Conservation (phyloP, 495 filamentous ascomycete species). For the Trichoderma reesei region DNA sequence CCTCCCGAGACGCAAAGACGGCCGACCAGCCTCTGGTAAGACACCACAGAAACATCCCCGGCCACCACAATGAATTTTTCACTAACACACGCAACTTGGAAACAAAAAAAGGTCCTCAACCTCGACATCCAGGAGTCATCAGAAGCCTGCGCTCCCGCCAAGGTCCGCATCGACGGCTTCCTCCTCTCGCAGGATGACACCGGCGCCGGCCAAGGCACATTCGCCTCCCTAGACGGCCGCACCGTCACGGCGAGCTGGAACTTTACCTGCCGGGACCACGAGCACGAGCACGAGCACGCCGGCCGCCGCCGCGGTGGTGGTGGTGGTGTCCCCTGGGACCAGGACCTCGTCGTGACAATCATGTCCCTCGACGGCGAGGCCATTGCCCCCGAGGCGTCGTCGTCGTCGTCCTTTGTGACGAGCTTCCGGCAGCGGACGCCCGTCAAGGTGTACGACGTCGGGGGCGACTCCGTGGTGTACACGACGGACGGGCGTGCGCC, state of each 20-base stretch:
- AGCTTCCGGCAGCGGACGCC: conserved; percentile 36
- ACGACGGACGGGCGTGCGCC: neutral
- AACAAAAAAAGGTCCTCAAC: conserved; percentile 22
- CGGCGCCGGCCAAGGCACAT: conserved; percentile 22
- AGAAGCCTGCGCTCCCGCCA: conserved; percentile 27
- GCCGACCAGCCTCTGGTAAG: conserved; percentile 9
- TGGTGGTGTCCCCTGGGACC: conserved; percentile 27
- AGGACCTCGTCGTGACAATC: conserved; percentile 38
- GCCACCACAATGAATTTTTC: neutral
- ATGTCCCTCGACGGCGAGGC: conserved; percentile 27
- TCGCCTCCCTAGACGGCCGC: conserved; percentile 20
- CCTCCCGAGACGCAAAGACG: neutral
- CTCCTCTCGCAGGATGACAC: conserved; percentile 24
- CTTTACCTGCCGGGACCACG: conserved; percentile 32
- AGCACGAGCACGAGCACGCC: conserved; percentile 21
- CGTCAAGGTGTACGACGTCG: conserved; percentile 31
- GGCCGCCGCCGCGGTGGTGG: too few relatives aligned
- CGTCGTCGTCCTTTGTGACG: conserved; percentile 26
- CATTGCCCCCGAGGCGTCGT: conserved; percentile 21
- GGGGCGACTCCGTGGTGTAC: conserved; percentile 13
- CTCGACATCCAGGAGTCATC: conserved; percentile 25
- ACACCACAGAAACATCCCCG: neutral
- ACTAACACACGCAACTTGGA: neutral
- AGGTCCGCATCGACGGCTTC: conserved; percentile 27
- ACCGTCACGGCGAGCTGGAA: conserved; percentile 33